phyloP scores from a whole-genome alignment of 164 flowering plant species.

The Annona cherimola region DNA sequence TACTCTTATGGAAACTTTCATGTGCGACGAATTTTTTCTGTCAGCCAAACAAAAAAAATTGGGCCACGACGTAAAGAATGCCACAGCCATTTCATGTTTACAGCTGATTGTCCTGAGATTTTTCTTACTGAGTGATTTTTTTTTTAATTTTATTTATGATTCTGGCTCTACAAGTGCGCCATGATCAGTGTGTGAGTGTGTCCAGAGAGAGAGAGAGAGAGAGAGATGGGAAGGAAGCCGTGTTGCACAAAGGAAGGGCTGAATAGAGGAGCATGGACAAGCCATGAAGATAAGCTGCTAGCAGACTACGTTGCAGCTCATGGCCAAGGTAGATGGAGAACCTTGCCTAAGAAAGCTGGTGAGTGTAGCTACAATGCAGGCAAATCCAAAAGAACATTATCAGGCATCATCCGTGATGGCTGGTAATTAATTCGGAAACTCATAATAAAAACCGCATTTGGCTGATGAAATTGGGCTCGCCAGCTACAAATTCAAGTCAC shows the following conservation, averaged over 20 bases:
- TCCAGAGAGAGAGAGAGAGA: slow-evolving; percentile 1
- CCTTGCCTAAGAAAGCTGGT: slow-evolving; percentile 9
- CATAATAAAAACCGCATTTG: too few relatives aligned
- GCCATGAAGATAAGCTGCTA: slow-evolving; percentile 10
- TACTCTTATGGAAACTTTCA: too few relatives aligned
- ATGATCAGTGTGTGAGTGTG: background rate
- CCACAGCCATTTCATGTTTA: background rate
- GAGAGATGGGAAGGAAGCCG: slow-evolving; percentile 11
- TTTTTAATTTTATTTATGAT: too few relatives aligned
- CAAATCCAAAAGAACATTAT: too few relatives aligned
- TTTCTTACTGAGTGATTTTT: too few relatives aligned
- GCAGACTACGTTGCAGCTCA: slow-evolving; percentile 6
- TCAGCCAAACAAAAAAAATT: too few relatives aligned
- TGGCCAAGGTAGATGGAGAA: slow-evolving; percentile 11
- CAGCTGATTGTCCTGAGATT: too few relatives aligned
- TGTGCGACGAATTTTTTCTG: too few relatives aligned
- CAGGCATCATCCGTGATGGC: too few relatives aligned
- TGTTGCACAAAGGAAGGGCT: slow-evolving; percentile 7
- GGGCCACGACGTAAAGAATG: background rate
- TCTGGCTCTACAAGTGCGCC: background rate
- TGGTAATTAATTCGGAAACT: too few relatives aligned
- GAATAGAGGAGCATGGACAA: slow-evolving; percentile 10
- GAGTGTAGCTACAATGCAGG: background rate
- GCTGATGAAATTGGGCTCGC: too few relatives aligned
- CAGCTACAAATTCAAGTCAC: too few relatives aligned